Evolutionary conservation across 768 basidiomycete species (phyloP).

Genomic region (Amyloporia xantha): DNA sequence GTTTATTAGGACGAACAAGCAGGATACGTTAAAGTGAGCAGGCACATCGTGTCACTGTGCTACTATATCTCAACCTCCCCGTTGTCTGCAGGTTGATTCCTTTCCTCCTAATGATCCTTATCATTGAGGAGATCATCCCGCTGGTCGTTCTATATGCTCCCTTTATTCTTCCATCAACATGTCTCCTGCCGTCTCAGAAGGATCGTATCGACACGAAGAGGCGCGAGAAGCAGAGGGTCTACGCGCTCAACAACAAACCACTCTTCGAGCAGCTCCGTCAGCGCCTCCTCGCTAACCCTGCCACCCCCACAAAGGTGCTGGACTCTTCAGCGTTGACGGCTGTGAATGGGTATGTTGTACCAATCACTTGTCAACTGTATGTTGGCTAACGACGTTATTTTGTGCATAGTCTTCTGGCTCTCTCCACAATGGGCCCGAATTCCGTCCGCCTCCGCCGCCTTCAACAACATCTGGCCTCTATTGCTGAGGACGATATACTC

Average conservation of each 20-base stretch:
- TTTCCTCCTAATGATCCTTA: constrained; percentile 64
- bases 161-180: constrained; percentile 79
- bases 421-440: constrained; percentile 33
- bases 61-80: background rate
- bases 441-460: constrained; percentile 29
- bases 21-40: constrained; percentile 65
- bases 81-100: constrained; percentile 54
- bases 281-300: constrained; percentile 18
- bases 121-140: constrained; percentile 79
- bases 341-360: constrained; percentile 51
- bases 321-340: constrained; percentile 28
- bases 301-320: constrained; percentile 26
- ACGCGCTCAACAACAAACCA: constrained; percentile 13
- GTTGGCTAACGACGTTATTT: background rate
- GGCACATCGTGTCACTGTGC: background rate
- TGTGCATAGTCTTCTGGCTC: constrained; percentile 20
- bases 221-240: constrained; percentile 33
- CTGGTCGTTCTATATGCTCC: constrained; percentile 83
- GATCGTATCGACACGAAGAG: constrained; percentile 53
- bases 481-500: constrained; percentile 60
- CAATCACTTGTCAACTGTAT: background rate
- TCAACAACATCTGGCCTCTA: constrained; percentile 27
- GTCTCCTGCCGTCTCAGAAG: constrained; percentile 75
- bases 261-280: constrained; percentile 17
- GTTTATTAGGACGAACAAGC: constrained; percentile 57